Evolutionary conservation across 371 early-diverging fungal genomes (phyloP).

Genomic region (Mortierella sp.): DNA sequence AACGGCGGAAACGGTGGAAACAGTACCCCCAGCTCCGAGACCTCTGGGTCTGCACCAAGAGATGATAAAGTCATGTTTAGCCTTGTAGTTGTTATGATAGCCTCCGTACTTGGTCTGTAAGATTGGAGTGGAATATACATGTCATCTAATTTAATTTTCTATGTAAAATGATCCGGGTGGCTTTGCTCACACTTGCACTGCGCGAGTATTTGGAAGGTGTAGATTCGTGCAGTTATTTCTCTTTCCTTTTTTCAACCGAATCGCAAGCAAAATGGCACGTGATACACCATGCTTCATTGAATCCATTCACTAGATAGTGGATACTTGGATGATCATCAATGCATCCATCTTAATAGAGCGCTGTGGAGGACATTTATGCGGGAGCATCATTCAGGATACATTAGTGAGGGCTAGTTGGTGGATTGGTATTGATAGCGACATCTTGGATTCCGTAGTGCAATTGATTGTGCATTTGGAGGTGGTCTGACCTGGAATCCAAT

Average conservation of each 20-base stretch:
- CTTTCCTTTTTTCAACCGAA: conserved; percentile 42
- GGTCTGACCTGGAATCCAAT: background rate
- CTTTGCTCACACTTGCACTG: conserved; percentile 5
- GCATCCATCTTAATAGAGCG: conserved; percentile 15
- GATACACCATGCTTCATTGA: background rate
- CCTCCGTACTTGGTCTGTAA: background rate
- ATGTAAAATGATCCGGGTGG: background rate
- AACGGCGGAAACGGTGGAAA: background rate
- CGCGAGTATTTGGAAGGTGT: background rate
- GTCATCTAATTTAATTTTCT: too few species aligned
- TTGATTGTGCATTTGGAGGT: background rate
- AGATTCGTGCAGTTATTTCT: conserved; percentile 13
- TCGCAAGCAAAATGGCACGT: conserved; percentile 51
- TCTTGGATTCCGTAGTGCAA: background rate
- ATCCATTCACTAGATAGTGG: conserved; percentile 12
- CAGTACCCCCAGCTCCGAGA: background rate
- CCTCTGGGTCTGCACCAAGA: conserved; percentile 1
- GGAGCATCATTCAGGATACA: background rate
- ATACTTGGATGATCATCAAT: conserved; percentile 8
- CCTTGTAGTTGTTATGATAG: conserved; percentile 8
- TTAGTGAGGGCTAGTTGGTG: background rate
- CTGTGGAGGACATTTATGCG: background rate
- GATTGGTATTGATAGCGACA: background rate
- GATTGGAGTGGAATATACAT: background rate
- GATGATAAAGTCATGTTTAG: conserved; percentile 13